phyloP scores from a whole-genome alignment of 2,329 filamentous ascomycete genomes.

The Trichothecium sympodiale region DNA sequence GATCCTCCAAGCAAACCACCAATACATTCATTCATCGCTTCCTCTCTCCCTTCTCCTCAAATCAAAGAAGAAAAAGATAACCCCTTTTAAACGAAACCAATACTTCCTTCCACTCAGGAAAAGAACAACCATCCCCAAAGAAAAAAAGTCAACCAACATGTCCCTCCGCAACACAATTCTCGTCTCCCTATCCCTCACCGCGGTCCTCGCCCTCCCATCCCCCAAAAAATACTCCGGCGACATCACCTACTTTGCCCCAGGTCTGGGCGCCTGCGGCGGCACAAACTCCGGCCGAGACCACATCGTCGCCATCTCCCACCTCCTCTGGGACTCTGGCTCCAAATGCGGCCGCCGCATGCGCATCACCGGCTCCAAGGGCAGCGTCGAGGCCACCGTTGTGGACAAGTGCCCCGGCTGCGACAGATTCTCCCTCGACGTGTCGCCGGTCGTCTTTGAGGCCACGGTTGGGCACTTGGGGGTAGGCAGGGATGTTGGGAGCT shows the following conservation, averaged over 20 bases:
- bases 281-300: constrained; percentile 40
- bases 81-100: no score
- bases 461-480: constrained; percentile 22
- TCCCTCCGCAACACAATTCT: no score
- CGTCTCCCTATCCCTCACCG: no score
- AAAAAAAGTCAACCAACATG: no score
- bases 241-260: constrained; percentile 48
- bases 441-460: constrained; percentile 31
- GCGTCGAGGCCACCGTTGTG: constrained; percentile 53
- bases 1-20: no score
- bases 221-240: constrained; percentile 25
- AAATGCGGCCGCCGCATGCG: constrained; percentile 56
- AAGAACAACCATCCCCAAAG: no score
- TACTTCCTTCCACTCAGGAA: no score
- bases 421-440: constrained; percentile 36
- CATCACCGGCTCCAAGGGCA: constrained; percentile 33
- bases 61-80: no score
- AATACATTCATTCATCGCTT: no score
- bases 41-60: no score
- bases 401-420: constrained; percentile 50
- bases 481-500: constrained; percentile 12
- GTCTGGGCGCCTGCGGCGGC: constrained; percentile 58
- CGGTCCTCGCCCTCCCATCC: no score
- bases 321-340: constrained; percentile 42
- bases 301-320: constrained; percentile 56